Evolutionary conservation across 352 stramenopile genomes (phyloP), one percentile per base, ranked within the genome.

Genomic region (Phytophthora hibernalis): DNA sequence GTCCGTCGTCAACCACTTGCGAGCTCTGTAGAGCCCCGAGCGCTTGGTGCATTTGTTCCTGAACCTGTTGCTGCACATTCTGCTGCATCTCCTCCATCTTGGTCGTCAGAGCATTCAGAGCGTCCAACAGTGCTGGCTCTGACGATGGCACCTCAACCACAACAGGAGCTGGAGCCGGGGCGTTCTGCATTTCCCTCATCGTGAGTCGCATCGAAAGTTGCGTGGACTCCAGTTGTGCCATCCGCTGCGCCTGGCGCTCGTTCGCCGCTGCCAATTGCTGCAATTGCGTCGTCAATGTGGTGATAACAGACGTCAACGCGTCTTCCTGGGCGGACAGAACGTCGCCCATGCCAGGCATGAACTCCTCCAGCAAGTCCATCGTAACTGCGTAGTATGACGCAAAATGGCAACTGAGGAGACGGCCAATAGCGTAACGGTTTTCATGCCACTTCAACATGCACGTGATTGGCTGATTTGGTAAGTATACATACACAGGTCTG

Each of bases 291-390:
- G 77, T 81, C 47, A 92, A 65, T 15, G 81, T 72, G 15, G 67
- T 54, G 44, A 92, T 70, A 12, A 82, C 78, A 30, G 78, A 87
- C 50, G 70, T 80, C 21, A 91, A 54, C 11, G 84, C 69, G n/a
- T 52, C 70, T 61, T 92, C 84, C 67, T 92, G 84, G 13, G 82
- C 77, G 0, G 69, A 74, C 49, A 92, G 76, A 28, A 91, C 75
- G 48, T 77, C 79, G 44, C 70, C 80, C 70, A 92, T 82, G 48
- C 84, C 82, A 24, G 82, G 84, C 60, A 92, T 72, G 40, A 90
- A 55, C 54, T 90, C 80, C 54, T 89, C 84, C 26, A 92, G 75
- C 48, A 70, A 61, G 57, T 76, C 84, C 84, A 92, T 92, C 20
- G 21, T 38, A 22, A 20, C n/a, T n/a, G n/a, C n/a, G n/a, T n/a